Conservation (phyloP, 2,329 filamentous ascomycete species). For the Verticillium albo-atrum region DNA sequence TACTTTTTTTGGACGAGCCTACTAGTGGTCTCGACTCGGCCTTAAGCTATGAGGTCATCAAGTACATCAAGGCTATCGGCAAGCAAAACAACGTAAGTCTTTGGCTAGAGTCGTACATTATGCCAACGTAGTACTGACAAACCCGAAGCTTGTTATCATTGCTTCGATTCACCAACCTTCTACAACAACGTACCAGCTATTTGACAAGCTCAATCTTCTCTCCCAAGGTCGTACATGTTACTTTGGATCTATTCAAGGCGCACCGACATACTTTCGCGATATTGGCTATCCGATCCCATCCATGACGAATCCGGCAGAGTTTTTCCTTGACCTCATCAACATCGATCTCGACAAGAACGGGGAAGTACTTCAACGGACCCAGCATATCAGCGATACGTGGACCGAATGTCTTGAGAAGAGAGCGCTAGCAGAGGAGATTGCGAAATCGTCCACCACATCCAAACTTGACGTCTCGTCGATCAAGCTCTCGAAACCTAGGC, state of each 20-base stretch:
- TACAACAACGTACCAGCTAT: constrained; percentile 71
- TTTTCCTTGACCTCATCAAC: constrained; percentile 73
- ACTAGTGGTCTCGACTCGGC: constrained; percentile 80
- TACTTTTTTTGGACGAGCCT: constrained; percentile 80
- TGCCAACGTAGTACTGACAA: too few relatives aligned
- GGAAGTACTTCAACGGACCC: constrained; percentile 18
- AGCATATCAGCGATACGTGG: constrained; percentile 20
- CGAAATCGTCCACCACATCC: background rate
- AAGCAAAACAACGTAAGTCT: constrained; percentile 56
- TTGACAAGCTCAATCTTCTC: constrained; percentile 73
- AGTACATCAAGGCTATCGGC: constrained; percentile 64
- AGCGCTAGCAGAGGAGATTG: background rate
- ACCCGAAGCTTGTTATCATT: constrained; percentile 68
- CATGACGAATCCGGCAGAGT: constrained; percentile 76
- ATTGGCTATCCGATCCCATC: constrained; percentile 60
- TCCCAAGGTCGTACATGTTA: constrained; percentile 69
- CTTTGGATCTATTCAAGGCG: constrained; percentile 57
- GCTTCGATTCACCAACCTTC: constrained; percentile 85
- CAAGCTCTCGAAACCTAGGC: constrained; percentile 33
- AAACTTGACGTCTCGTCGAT: constrained; percentile 4
- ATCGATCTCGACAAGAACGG: constrained; percentile 62
- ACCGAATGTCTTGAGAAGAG: constrained; percentile 14
- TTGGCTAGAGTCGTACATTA: background rate
- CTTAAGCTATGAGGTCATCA: constrained; percentile 71
- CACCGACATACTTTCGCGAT: constrained; percentile 59